phyloP scores from a whole-genome alignment of 192 early-diverging fungal species.

The Phycomyces blakesleeanus region DNA sequence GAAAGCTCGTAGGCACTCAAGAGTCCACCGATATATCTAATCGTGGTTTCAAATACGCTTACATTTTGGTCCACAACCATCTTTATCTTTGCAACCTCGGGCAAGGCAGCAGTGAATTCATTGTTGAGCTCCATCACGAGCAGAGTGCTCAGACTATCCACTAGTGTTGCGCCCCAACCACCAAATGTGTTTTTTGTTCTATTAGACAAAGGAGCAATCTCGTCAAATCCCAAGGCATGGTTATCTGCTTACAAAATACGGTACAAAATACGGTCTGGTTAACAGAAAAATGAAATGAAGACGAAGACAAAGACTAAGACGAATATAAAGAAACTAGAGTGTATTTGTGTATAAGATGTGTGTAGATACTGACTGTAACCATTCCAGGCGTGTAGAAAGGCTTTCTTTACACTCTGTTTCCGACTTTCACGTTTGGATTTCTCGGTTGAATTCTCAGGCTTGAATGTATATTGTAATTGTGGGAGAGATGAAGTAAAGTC shows the following conservation, averaged over 20 bases:
- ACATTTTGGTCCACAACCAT: constrained; percentile 33
- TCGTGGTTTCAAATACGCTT: constrained; percentile 80
- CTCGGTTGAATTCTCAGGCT: constrained; percentile 1
- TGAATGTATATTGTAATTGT: constrained; percentile 8
- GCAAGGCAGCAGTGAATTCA: constrained; percentile 61
- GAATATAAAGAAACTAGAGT: too few species aligned
- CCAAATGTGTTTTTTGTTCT: constrained; percentile 29
- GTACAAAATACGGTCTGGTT: too few species aligned
- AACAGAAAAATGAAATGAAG: too few species aligned
- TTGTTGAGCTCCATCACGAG: constrained; percentile 75
- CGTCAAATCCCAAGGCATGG: constrained; percentile 75
- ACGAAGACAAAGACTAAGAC: too few species aligned
- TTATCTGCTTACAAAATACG: too few species aligned
- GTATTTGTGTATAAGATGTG: not conserved
- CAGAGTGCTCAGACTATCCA: constrained; percentile 83
- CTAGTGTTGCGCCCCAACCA: constrained; percentile 64
- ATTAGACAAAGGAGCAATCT: constrained; percentile 40
- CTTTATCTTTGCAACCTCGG: constrained; percentile 41
- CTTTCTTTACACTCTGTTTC: constrained; percentile 46
- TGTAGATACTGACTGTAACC: constrained; percentile 52
- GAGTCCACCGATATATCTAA: constrained; percentile 72
- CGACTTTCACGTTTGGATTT: constrained; percentile 14
- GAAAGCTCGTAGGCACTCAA: constrained; percentile 82
- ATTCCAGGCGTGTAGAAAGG: constrained; percentile 65
- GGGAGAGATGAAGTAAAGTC: constrained; percentile 15